These are phyloP conservation scores for Tylopilus intermedius DNA, from an alignment of 768 basidiomycete species.

Conservation along the genomic window DNA sequence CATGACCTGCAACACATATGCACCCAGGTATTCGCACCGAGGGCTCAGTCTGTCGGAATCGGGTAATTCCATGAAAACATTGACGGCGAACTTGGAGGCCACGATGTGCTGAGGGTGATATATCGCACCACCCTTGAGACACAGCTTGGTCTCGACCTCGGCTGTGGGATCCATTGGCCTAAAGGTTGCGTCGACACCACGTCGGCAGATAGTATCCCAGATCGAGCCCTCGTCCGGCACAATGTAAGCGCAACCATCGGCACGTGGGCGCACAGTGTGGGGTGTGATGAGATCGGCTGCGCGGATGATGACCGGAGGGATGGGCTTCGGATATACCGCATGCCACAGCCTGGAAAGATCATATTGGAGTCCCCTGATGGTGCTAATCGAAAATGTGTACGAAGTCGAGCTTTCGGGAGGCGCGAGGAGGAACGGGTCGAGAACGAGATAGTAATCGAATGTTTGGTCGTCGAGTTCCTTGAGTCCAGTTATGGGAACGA, in stretches of 20 bases:
- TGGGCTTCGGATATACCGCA: conserved; percentile 15
- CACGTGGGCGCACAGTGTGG: not conserved
- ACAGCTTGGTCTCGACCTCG: not conserved
- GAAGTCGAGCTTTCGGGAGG: not conserved
- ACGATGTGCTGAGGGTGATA: conserved; percentile 17
- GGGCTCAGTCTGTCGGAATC: not conserved
- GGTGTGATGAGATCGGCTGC: conserved; percentile 13
- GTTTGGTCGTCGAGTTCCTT: conserved; percentile 1
- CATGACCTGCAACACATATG: conserved; percentile 14
- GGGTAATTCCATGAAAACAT: conserved; percentile 19
- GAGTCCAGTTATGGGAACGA: conserved; percentile 6
- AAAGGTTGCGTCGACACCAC: conserved; percentile 10
- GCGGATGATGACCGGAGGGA: conserved; percentile 21
- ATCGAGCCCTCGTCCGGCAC: conserved; percentile 11
- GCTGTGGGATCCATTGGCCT: conserved; percentile 1
- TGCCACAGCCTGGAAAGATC: conserved; percentile 6
- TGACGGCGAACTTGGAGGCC: conserved; percentile 22
- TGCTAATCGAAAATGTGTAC: conserved; percentile 7
- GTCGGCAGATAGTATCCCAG: conserved; percentile 11
- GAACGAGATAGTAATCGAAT: conserved; percentile 5
- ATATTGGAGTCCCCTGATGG: conserved; percentile 10
- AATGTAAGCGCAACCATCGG: conserved; percentile 6
- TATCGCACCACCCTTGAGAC: not conserved
- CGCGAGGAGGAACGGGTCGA: not conserved
- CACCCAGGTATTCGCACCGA: conserved; percentile 22